Evolutionary conservation across 1,284 basidiomycete species (phyloP).

Genomic region (Naganishia sp.): DNA sequence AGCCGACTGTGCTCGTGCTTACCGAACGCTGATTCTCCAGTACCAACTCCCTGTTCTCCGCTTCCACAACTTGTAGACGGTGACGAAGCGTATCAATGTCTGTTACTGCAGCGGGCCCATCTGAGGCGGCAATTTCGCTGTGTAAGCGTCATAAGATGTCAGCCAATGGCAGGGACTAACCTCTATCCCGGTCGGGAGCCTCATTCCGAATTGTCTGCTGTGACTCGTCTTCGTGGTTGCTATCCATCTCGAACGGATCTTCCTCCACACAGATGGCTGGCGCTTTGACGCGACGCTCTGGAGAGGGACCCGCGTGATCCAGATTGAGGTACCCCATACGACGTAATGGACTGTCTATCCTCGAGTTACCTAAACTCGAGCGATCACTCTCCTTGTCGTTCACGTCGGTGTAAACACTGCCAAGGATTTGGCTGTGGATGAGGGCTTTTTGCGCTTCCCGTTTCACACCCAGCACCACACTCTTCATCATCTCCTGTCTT

Average conservation of each 20-base stretch:
- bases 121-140: too few relatives aligned
- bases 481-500: constrained; percentile 44
- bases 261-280: constrained; percentile 1
- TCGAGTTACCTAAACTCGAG: constrained; percentile 5
- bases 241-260: constrained; percentile 11
- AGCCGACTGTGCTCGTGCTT: constrained; percentile 41
- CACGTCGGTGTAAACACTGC: constrained; percentile 38
- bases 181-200: neutral
- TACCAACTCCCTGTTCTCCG: constrained; percentile 65
- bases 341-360: constrained; percentile 5
- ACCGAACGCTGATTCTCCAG: constrained; percentile 82
- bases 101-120: neutral
- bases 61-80: constrained; percentile 70
- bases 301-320: neutral
- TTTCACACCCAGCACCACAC: constrained; percentile 44
- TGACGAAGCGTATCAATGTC: constrained; percentile 3
- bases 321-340: neutral
- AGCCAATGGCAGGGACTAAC: too few relatives aligned
- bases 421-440: constrained; percentile 40
- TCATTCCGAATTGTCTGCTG: neutral
- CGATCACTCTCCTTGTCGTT: constrained; percentile 8
- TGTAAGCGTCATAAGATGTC: too few relatives aligned
- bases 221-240: constrained; percentile 17
- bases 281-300: constrained; percentile 2
- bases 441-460: constrained; percentile 38